A percentile compares a stretch with the other conserved stretches of the same genome.
phyloP scores from a whole-genome alignment of 345 rosid genomes.

The Gossypium bickii region DNA sequence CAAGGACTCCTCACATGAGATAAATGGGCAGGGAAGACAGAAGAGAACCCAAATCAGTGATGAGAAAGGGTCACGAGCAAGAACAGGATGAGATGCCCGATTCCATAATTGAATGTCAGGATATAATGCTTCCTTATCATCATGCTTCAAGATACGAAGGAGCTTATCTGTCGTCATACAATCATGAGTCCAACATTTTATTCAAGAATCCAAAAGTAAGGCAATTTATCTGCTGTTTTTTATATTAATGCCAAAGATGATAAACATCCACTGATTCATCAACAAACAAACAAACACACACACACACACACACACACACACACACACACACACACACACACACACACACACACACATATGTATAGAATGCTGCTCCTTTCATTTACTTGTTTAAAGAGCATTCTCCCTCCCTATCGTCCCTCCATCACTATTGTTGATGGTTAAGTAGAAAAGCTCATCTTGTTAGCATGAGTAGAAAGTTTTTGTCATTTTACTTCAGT shows the following conservation, averaged over 20 bases:
- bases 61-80: constrained; percentile 88
- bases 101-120: constrained; percentile 66
- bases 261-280: background rate
- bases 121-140: constrained; percentile 38
- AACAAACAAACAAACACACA: background rate
- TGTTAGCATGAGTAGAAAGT: background rate
- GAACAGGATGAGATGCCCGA: constrained; percentile 80
- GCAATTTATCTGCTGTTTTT: background rate
- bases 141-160: constrained; percentile 38
- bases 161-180: constrained; percentile 39
- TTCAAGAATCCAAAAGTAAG: background rate
- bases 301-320: background rate
- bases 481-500: background rate
- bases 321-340: background rate
- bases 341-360: background rate
- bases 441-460: background rate
- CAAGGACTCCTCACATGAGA: constrained; percentile 69
- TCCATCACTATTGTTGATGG: background rate
- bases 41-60: constrained; percentile 91
- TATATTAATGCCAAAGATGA: background rate
- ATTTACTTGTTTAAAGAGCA: background rate
- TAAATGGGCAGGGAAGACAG: constrained; percentile 86
- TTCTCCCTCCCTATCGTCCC: background rate
- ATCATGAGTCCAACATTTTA: background rate
- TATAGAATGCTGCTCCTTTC: background rate